Base-by-base conservation (phyloP, 139 green algal genomes). In the Dunaliella sp. region DNA sequence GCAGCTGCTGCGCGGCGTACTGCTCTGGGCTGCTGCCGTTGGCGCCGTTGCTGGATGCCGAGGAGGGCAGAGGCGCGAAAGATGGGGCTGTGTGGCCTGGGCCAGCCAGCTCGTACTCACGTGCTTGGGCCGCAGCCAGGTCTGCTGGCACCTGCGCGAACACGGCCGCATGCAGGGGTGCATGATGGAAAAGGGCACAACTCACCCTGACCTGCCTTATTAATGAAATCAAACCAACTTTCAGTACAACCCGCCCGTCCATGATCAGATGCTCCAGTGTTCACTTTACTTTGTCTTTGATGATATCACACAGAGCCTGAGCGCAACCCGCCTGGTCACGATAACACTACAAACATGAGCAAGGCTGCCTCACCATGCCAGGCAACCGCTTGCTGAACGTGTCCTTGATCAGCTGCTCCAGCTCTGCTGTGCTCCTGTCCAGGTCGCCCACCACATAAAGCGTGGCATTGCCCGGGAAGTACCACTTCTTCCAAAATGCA, bases 391-490 rank as follows among this genome's bases (percentile, higher is more conserved):
- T 84, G 28, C 90, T 87, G 83, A 91, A 92, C n/a, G 65, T 81
- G 12, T 83, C 73, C 84, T 91, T 58, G 77, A 98, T 96, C 16
- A 98, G 90, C 2, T 85, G 34, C 48, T 92, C 86, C 21, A 90
- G 88, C 26, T 89, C 90, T 58, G 93, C 86, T 0, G 91, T 81
- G 38, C 87, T 65, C 3, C 86, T 83, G 80, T 95, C 92, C 73
- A 99, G 85, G 87, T 99, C 96, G 0, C 97, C 97, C n/a, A 99
- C 96, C 30, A 99, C 87, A 85, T 98, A 99, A 26, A 99, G 91
- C 33, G 97, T 99, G n/a, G 95, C 95, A 90, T 99, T 99, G 74
- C 92, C 96, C 1, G 97, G 97, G 88, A 98, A 99, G 94, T 99
- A 92, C 93, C 97, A 98, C 73, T 94, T 93, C 57, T 90, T n/a